Evolutionary conservation across 257 asterid genomes (phyloP), one percentile per base, ranked within the genome.

Genomic region (Fraxinus excelsior): DNA sequence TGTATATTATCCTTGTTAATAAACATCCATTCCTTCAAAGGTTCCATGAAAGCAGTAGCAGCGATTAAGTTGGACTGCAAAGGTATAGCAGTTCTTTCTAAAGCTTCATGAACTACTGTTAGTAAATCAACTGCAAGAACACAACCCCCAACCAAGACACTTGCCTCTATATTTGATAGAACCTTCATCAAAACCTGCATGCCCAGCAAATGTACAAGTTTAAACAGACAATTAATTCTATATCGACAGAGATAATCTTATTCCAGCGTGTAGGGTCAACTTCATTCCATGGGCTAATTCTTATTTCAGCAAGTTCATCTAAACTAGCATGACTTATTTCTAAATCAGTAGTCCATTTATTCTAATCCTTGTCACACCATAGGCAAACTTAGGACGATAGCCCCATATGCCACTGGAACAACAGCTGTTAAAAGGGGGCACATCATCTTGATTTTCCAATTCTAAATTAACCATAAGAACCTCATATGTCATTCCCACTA

Each of bases 101-200:
- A 92, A 87, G 99, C 97, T 86, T 96, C 99, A 77, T 91, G 98
- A 80, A 90, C 91, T 68, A 81, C 93, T 23, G 99, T 89, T 70
- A 96, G 91, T 73, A 93, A 85, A 89, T 95, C 99, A 88, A 95
- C 99, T 67, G 98, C 97, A 67, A 95, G 97, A 65, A 95, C 98
- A 70, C 97, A 96, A 62, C 99, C 99, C 58, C 99, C 99, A 79
- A 96, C 97, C 93, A 96, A 86, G 81, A 96, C 99, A 80, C 97
- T 90, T 69, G 98, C 92, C 91, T 91, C 99, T 76, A 96, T 92
- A 78, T 96, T 96, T 82, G 96, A 83, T 70, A 90, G 86, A 85
- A 89, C 96, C 82, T 91, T 93, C 98, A 96, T 93, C 90, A 96
- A 82, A 75, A 90, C 98, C 99, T 95, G 84, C 80, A 76, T 2